Conservation (phyloP, 2,329 filamentous ascomycete genomes). For the Phialophora verrucosa region DNA sequence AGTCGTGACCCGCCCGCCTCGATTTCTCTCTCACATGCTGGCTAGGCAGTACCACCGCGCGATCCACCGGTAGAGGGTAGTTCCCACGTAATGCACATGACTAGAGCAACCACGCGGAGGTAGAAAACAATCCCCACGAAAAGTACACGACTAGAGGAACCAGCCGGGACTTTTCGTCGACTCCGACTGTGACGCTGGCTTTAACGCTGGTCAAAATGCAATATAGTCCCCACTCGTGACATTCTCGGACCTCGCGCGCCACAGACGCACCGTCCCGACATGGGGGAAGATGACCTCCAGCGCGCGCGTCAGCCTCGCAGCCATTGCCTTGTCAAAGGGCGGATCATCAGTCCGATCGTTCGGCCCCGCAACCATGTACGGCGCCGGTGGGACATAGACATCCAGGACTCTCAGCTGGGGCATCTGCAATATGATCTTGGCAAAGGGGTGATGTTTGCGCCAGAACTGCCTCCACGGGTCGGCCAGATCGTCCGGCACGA, state of each 20-base stretch:
- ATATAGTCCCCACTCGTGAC: neutral
- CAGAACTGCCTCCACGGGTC: neutral
- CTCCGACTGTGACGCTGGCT: neutral
- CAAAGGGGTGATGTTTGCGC: neutral
- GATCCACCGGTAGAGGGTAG: too few species aligned
- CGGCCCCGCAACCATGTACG: neutral
- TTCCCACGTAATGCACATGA: too few species aligned
- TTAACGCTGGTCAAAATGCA: neutral
- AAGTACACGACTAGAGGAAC: too few species aligned
- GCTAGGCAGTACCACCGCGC: too few species aligned
- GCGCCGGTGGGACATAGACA: neutral
- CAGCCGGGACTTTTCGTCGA: too few species aligned
- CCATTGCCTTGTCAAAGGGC: neutral
- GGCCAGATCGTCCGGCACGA: neutral
- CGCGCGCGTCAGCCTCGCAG: neutral
- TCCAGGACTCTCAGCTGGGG: neutral
- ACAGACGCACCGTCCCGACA: neutral
- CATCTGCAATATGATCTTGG: neutral
- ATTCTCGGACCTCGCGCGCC: slow-evolving; percentile 1
- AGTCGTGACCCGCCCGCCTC: too few species aligned
- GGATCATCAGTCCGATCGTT: neutral
- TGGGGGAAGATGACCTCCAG: neutral
- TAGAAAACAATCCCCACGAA: too few species aligned
- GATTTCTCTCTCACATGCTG: too few species aligned
- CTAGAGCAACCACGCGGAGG: too few species aligned